Base-by-base conservation (phyloP, 2,329 filamentous ascomycete species). In the Cladobotryum mycophilum region DNA sequence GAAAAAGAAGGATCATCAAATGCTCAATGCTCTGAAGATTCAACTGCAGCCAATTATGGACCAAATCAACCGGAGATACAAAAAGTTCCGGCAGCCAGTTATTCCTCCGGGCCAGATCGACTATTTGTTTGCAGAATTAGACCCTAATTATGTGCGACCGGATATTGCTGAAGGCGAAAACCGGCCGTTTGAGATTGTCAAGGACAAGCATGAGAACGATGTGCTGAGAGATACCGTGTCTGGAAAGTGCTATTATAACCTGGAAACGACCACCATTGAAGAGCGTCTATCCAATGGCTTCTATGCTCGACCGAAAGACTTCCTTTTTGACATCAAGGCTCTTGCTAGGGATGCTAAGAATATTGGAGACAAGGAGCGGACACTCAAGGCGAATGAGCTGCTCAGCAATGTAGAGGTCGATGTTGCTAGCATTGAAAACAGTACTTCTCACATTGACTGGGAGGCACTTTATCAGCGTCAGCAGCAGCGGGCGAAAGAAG, bases 231-330 rank as follows among this genome's bases (percentile, higher is more conserved):
- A 97, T 57, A 83, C 81, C 5, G 78, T 79, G 2, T 88, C 83
- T 2, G 83, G 83, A 51, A 96, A 93, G 66, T 93, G 91, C 67
- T 97, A 85, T 67, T 97, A 96, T 74, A 99, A 99, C 59, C 75
- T 99, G 42, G 91, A 97, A 63, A 88, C 92, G 11, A 86, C 86
- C 3, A 92, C 87, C 1, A 96, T 99, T 48, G 93, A 99, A 71
- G 90, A 96, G 65, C 85, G 93, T n/a, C 75, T 99, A 34, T 95
- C 90, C 4, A 97, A 99, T 65, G 93, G 93, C 5, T 99, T 89
- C 69, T 99, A 99, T 69, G 89, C 90, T 59, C 83, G 91, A 11
- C 89, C 91, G 0, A 85, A 85, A 60, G 92, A 96, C 64, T 99
- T 96, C 64, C 70, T 95, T 46, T 84, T 84, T 38, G 93, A 99